Conservation (phyloP, 495 filamentous ascomycete species). For the Xylaria grammica region DNA sequence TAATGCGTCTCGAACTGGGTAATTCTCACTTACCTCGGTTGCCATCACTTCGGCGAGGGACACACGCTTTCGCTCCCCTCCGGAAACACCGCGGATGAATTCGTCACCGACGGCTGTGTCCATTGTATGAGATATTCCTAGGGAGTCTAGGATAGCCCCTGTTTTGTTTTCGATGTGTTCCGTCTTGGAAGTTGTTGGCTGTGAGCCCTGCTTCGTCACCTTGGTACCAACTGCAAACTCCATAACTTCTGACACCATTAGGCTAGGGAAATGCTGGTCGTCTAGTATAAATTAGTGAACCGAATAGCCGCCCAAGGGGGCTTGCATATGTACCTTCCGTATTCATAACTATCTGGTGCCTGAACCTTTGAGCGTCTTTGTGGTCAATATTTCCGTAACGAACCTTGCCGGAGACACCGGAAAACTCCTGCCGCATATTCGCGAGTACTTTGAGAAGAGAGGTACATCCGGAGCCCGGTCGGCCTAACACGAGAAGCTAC, state of each 20-base stretch:
- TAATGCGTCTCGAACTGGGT: too few species aligned
- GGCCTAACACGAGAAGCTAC: constrained; percentile 68
- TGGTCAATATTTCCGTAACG: constrained; percentile 67
- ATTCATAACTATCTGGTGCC: background rate
- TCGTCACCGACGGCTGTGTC: constrained; percentile 86
- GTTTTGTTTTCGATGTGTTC: constrained; percentile 46
- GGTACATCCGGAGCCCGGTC: constrained; percentile 74
- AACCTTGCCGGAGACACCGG: constrained; percentile 66
- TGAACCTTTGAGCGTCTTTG: constrained; percentile 37
- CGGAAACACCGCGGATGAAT: constrained; percentile 74
- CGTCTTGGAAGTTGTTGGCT: constrained; percentile 61
- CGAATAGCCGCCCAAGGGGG: constrained; percentile 33
- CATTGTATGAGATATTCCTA: constrained; percentile 73
- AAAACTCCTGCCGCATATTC: constrained; percentile 69
- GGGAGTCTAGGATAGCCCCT: constrained; percentile 69
- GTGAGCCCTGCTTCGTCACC: constrained; percentile 65
- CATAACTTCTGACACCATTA: constrained; percentile 72
- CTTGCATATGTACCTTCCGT: background rate
- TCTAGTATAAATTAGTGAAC: constrained; percentile 53
- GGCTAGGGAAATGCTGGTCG: constrained; percentile 75
- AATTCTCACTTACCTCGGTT: constrained; percentile 22
- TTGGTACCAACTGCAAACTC: constrained; percentile 69
- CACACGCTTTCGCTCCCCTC: constrained; percentile 64
- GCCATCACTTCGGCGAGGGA: constrained; percentile 58
- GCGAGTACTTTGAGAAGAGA: constrained; percentile 74